Conservation (phyloP, 352 stramenopile genomes). For the Phytophthora cryptogea region DNA sequence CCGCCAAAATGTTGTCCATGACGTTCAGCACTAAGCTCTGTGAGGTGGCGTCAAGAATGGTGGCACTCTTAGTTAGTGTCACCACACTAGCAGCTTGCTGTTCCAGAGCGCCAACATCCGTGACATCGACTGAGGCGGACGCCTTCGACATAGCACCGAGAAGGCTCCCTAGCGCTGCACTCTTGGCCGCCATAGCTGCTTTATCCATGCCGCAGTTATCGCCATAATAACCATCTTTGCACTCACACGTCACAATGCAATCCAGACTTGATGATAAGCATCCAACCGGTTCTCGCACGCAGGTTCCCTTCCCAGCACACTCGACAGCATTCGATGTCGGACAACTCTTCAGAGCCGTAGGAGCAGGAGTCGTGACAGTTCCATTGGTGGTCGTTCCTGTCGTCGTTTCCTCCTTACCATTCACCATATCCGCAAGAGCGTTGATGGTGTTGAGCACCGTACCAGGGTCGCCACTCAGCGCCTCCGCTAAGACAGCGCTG, state of each 20-base stretch:
- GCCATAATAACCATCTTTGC: conserved; percentile 51
- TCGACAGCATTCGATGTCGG: conserved; percentile 42
- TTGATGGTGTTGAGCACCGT: conserved; percentile 69
- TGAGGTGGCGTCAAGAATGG: conserved; percentile 50
- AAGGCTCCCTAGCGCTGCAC: conserved; percentile 49
- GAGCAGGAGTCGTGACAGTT: conserved; percentile 19
- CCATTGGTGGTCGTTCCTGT: conserved; percentile 23
- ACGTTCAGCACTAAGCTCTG: conserved; percentile 57
- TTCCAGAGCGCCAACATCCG: conserved; percentile 56
- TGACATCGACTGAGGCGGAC: conserved; percentile 50
- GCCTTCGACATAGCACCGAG: conserved; percentile 65
- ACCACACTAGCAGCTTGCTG: conserved; percentile 67
- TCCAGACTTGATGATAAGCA: conserved; percentile 58
- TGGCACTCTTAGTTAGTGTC: conserved; percentile 69
- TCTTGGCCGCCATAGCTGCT: conserved; percentile 56
- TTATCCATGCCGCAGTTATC: conserved; percentile 66
- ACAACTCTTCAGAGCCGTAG: conserved; percentile 54
- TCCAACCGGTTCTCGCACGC: conserved; percentile 40
- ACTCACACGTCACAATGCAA: conserved; percentile 58
- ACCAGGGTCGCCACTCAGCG: conserved; percentile 55
- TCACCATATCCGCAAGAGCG: conserved; percentile 67
- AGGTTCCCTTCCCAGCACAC: conserved; percentile 56
- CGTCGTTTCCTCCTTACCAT: conserved; percentile 46
- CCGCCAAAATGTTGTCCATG: conserved; percentile 58
- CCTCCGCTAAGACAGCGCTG: conserved; percentile 47